A percentile compares a stretch with the other conserved stretches of the same genome.
Evolutionary conservation across 2,329 filamentous ascomycete species (phyloP).

Genomic region (Fusarium caatingaense): DNA sequence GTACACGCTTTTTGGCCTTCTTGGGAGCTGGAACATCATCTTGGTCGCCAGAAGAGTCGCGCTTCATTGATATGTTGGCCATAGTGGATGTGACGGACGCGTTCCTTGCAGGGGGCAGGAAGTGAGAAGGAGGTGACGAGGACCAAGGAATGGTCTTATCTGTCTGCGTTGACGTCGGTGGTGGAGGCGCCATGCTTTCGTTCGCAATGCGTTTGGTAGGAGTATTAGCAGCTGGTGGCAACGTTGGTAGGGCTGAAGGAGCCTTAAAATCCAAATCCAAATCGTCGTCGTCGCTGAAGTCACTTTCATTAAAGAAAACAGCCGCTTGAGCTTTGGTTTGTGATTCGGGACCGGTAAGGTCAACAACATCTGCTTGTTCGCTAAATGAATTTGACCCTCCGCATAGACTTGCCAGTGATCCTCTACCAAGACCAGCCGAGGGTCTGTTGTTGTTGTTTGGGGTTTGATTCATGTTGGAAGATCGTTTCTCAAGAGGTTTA

Average conservation of each 20-base stretch:
- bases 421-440: conserved; percentile 19
- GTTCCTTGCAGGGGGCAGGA: conserved; percentile 51
- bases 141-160: conserved; percentile 74
- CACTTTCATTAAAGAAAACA: conserved; percentile 79
- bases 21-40: conserved; percentile 44
- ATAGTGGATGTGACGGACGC: conserved; percentile 32
- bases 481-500: conserved; percentile 46
- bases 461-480: conserved; percentile 50
- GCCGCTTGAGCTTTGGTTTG: conserved; percentile 45
- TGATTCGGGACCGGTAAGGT: conserved; percentile 50
- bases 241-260: conserved; percentile 62
- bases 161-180: conserved; percentile 45
- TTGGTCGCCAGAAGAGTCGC: conserved; percentile 52
- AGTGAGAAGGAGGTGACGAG: conserved; percentile 68
- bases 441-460: conserved; percentile 21
- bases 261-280: conserved; percentile 77
- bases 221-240: conserved; percentile 35
- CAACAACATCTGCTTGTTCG: conserved; percentile 47
- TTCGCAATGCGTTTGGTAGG: conserved; percentile 38
- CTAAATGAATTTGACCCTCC: conserved; percentile 62
- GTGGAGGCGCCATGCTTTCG: conserved; percentile 46
- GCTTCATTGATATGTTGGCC: conserved; percentile 53
- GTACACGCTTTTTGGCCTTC: conserved; percentile 69
- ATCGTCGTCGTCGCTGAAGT: conserved; percentile 87
- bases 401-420: conserved; percentile 57